Base-by-base conservation (phyloP, 768 basidiomycete species). In the Udeniomyces megalosporus region DNA sequence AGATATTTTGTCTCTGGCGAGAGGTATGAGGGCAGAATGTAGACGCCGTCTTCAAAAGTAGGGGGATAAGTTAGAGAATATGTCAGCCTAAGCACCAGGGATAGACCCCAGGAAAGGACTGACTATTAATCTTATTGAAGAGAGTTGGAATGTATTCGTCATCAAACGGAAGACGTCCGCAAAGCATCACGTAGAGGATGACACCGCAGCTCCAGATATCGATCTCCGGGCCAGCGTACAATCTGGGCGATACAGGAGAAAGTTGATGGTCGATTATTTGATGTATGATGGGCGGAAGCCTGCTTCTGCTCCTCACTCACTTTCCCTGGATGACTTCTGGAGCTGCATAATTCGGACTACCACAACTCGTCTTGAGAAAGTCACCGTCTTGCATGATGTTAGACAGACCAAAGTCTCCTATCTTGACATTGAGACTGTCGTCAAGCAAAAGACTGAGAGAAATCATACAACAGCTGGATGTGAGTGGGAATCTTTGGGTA, bases 201-300 rank as follows among this genome's bases (percentile, higher is more conserved):
- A 99, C 93, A 0, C 95, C 95, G 60, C 88, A 88, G 68, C 88
- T 90, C 95, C 95, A 99, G 12, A 97, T 90, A 67, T 99, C 95
- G 69, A 97, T 95, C 75, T 97, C 95, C 0, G 93, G 92, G 0
- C 95, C 95, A 0, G 90, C 90, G 71, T 99, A 99, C 8, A 92
- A 79, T 31, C 76, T 76, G 64, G 7, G n/a, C n/a, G 1, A 34
- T 14, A 24, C 24, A 29, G n/a, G 44, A 24, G 7, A 47, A 50
- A n/a, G n/a, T 50, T 10, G 38, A 42, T 42, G n/a, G n/a, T n/a
- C n/a, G 14, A 29, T 26, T 20, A 11, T 45, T 12, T 44, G 22
- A 24, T 10, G 7, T 26, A 20, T 29, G 28, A 5, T 12, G 5
- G 4, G 10, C 5, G 24, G 8, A 4, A 29, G 48, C 31, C 48